A percentile compares a stretch with the other conserved stretches of the same genome.
phyloP scores from a whole-genome alignment of 139 green algal species.

The Asterochloris erici region DNA sequence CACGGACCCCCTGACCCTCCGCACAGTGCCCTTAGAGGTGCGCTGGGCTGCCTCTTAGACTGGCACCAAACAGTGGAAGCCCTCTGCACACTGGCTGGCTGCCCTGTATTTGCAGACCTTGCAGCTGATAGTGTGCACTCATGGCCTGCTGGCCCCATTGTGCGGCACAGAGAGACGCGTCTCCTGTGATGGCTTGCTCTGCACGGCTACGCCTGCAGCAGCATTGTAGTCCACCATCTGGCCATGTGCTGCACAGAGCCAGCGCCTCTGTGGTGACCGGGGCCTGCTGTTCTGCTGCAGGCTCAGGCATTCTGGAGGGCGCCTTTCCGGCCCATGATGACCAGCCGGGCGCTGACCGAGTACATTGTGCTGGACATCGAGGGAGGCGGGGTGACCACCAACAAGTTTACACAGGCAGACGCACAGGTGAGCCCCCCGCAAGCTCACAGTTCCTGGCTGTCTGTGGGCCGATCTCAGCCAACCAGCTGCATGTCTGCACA shows the following conservation, averaged over 20 bases:
- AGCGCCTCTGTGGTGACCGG: neutral
- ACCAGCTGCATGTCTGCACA: neutral
- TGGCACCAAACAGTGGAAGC: neutral
- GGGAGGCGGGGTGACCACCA: constrained; percentile 6
- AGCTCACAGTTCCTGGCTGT: neutral
- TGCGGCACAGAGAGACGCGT: no score
- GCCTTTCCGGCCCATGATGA: constrained; percentile 64
- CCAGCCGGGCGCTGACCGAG: constrained; percentile 66
- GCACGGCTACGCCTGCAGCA: neutral
- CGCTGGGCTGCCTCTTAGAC: neutral
- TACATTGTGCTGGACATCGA: constrained; percentile 95
- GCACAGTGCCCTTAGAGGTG: constrained; percentile 63
- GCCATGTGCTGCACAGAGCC: neutral
- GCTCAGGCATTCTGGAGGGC: constrained; percentile 74
- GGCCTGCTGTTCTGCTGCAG: constrained; percentile 19
- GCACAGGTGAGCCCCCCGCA: constrained; percentile 35
- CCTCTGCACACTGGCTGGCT: neutral
- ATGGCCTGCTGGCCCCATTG: no score
- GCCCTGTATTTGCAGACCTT: neutral
- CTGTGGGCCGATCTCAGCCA: neutral
- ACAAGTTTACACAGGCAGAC: constrained; percentile 48
- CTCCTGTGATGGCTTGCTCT: no score
- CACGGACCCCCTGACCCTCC: constrained; percentile 79
- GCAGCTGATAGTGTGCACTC: neutral
- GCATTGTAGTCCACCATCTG: neutral